These are phyloP conservation scores for Suhomyces pyralidae DNA, from an alignment of 805 yeast species.

Conservation along the genomic window DNA sequence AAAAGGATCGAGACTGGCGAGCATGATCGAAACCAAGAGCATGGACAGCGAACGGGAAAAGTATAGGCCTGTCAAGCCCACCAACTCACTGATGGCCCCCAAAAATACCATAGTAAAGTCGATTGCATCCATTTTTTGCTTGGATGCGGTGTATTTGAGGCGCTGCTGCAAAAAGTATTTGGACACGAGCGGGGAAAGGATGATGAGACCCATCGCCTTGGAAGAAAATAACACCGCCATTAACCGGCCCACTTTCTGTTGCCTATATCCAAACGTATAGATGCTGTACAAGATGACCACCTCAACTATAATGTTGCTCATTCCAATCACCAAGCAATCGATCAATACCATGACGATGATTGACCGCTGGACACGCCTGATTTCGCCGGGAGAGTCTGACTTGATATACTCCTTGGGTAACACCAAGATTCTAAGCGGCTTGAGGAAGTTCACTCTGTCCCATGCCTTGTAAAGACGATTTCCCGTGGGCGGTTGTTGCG, in stretches of 20 bases:
- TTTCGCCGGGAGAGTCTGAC: background rate
- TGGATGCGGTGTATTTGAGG: constrained; percentile 29
- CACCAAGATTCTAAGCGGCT: constrained; percentile 56
- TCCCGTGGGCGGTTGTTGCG: constrained; percentile 9
- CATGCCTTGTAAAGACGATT: background rate
- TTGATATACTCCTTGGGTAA: constrained; percentile 37
- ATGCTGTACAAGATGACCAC: constrained; percentile 52
- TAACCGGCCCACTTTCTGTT: constrained; percentile 53
- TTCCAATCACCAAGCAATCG: constrained; percentile 39
- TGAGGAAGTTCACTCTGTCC: constrained; percentile 20
- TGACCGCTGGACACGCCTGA: constrained; percentile 20
- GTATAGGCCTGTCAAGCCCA: constrained; percentile 16
- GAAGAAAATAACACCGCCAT: constrained; percentile 51
- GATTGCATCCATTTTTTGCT: constrained; percentile 49
- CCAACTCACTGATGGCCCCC: constrained; percentile 23
- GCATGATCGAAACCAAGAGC: constrained; percentile 24
- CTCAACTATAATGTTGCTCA: constrained; percentile 41
- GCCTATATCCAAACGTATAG: constrained; percentile 50
- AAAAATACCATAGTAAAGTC: constrained; percentile 42
- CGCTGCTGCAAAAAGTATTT: constrained; percentile 32
- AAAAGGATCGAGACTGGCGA: constrained; percentile 49
- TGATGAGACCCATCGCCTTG: constrained; percentile 47
- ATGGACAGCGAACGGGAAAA: constrained; percentile 26
- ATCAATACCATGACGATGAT: constrained; percentile 48
- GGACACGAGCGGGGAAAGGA: constrained; percentile 49